phyloP scores from a whole-genome alignment of 1,284 basidiomycete species.

The Pisolithus thermaeus region DNA sequence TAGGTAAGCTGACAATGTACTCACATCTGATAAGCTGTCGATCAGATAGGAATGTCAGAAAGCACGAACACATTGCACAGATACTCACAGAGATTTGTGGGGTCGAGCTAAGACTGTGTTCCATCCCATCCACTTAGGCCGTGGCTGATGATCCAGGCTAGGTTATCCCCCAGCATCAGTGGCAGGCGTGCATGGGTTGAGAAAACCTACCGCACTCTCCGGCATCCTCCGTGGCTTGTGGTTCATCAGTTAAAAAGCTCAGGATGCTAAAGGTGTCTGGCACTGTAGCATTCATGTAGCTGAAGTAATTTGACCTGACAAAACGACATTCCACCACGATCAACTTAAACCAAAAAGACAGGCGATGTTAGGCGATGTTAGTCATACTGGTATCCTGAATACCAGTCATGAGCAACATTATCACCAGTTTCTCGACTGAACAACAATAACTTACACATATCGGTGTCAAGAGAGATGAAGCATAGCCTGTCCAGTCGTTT shows the following conservation, averaged over 20 bases:
- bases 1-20: conserved; percentile 10
- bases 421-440: neutral
- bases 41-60: neutral
- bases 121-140: conserved; percentile 72
- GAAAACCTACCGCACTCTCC: conserved; percentile 48
- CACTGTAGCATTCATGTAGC: conserved; percentile 68
- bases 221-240: conserved; percentile 66
- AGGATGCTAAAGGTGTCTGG: conserved; percentile 72
- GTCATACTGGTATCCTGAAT: conserved; percentile 3
- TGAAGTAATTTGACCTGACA: conserved; percentile 59
- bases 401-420: neutral
- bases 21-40: conserved; percentile 64
- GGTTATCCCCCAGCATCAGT: neutral
- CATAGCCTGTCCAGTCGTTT: conserved; percentile 59
- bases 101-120: conserved; percentile 49
- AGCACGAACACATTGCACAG: neutral
- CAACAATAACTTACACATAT: conserved; percentile 47
- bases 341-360: neutral
- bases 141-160: conserved; percentile 77
- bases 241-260: conserved; percentile 73
- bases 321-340: neutral
- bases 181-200: neutral
- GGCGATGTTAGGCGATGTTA: neutral
- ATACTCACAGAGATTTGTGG: conserved; percentile 60
- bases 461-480: conserved; percentile 72